Base-by-base conservation (phyloP, 306 rosid genomes). In the Lathyrus aphaca region DNA sequence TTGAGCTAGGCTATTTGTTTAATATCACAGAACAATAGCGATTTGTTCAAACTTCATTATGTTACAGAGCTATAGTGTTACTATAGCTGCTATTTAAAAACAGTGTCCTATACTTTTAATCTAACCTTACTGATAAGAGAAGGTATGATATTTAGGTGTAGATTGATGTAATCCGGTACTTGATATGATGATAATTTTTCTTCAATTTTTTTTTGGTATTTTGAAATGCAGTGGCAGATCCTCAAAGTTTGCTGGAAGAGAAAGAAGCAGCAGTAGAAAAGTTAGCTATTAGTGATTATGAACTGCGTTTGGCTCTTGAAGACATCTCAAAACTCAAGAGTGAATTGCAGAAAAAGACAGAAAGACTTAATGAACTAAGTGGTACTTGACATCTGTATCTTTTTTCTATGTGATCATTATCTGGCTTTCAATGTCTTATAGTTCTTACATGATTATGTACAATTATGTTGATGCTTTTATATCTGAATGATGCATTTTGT, bases 301-400 rank as follows among this genome's bases (percentile, higher is more conserved):
- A 91, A 83, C 86, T 94, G 45, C 97, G 99, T 48, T 82, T 94
- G 75, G 91, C 97, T 67, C 96, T 79, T 66, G 99, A 94, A 82
- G 99, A 94, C 86, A 82, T 87, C 76, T 70, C 57, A 13, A 88
- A 86, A 80, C 73, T 90, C 46, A 88, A 84, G 76, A 71, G 68
- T 27, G 89, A 88, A 64, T 69, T 94, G 79, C 89, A 86, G 80
- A 88, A 84, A 85, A 86, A 82, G 82, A 66, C 73, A 14, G 96
- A 85, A 43, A 57, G 57, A 29, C 59, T 45, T 32, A 62, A 66
- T 74, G 82, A 79, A 70, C 62, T 25, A 50, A 81, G 74, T 67
- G 98, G 98, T 90, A 86, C 29, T 69, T 66, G 16, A 64, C 61
- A 56, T 38, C 49, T 32, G 29, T 46, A 27, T 46, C 30, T 45